Conservation (phyloP, 495 filamentous ascomycete species). For the Chaetomium cochliodes region DNA sequence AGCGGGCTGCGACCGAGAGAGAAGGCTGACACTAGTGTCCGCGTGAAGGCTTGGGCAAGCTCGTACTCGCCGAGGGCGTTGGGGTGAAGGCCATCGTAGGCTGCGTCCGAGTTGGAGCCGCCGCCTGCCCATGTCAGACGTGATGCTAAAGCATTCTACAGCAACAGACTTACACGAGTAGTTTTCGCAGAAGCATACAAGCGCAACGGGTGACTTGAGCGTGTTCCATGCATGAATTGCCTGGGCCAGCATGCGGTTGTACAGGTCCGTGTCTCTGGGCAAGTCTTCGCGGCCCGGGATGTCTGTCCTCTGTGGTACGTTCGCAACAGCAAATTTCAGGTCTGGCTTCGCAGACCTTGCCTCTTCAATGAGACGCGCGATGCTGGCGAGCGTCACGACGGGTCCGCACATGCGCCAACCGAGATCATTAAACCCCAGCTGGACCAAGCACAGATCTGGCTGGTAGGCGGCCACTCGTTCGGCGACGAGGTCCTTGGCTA, state of each 20-base stretch:
- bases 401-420: slow-evolving; percentile 34
- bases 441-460: slow-evolving; percentile 37
- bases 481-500: slow-evolving; percentile 43
- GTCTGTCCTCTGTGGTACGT: slow-evolving; percentile 33
- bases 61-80: slow-evolving; percentile 38
- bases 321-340: slow-evolving; percentile 34
- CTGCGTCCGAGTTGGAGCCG: slow-evolving; percentile 24
- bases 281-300: slow-evolving; percentile 29
- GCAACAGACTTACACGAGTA: slow-evolving; percentile 30
- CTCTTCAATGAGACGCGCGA: slow-evolving; percentile 26
- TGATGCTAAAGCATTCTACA: not conserved
- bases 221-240: slow-evolving; percentile 26
- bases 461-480: slow-evolving; percentile 43
- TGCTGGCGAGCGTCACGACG: slow-evolving; percentile 26
- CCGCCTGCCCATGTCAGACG: slow-evolving; percentile 19
- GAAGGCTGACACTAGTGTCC: slow-evolving; percentile 24
- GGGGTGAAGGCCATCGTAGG: slow-evolving; percentile 44
- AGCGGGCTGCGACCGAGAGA: slow-evolving; percentile 22
- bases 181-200: slow-evolving; percentile 32
- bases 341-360: slow-evolving; percentile 30
- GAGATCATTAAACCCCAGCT: slow-evolving; percentile 44
- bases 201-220: slow-evolving; percentile 28
- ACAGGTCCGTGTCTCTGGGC: slow-evolving; percentile 27
- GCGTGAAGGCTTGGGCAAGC: slow-evolving; percentile 32
- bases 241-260: slow-evolving; percentile 32